Percentiles rank a stretch among this genome's conserved stretches.
phyloP scores from a whole-genome alignment of 306 rosid genomes.

The Begonia fuchsioides region DNA sequence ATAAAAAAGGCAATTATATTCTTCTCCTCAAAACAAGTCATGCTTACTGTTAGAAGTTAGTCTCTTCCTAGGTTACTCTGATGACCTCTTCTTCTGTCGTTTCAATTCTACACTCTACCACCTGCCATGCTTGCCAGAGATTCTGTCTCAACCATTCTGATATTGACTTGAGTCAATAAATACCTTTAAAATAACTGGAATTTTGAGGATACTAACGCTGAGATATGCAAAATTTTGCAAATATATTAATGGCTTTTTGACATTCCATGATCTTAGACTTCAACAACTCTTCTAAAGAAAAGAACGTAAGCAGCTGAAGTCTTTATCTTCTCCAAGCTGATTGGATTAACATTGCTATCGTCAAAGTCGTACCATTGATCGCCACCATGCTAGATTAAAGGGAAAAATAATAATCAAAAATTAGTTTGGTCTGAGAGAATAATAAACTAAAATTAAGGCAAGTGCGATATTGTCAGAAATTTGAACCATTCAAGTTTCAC shows the following conservation, averaged over 20 bases:
- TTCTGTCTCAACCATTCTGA: too few relatives aligned
- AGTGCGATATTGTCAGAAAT: background rate
- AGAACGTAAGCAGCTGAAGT: constrained; percentile 95
- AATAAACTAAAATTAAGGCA: background rate
- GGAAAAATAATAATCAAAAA: constrained; percentile 8
- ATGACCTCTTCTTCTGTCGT: too few relatives aligned
- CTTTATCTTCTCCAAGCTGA: constrained; percentile 81
- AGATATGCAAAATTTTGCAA: background rate
- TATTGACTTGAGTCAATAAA: too few relatives aligned
- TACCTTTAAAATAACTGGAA: too few relatives aligned
- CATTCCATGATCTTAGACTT: constrained; percentile 13
- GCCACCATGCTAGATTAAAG: constrained; percentile 59
- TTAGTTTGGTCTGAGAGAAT: background rate
- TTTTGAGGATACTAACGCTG: too few relatives aligned
- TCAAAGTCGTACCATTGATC: constrained; percentile 94
- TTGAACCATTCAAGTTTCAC: background rate
- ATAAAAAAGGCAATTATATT: too few relatives aligned
- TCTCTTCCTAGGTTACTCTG: too few relatives aligned
- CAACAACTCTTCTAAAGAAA: constrained; percentile 76
- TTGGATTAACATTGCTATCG: constrained; percentile 75
- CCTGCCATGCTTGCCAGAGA: too few relatives aligned
- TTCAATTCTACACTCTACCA: too few relatives aligned
- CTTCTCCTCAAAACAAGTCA: too few relatives aligned
- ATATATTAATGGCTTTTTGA: background rate
- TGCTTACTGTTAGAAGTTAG: too few relatives aligned